Conservation (phyloP, 768 basidiomycete species). For the Termitomyces sp. region DNA sequence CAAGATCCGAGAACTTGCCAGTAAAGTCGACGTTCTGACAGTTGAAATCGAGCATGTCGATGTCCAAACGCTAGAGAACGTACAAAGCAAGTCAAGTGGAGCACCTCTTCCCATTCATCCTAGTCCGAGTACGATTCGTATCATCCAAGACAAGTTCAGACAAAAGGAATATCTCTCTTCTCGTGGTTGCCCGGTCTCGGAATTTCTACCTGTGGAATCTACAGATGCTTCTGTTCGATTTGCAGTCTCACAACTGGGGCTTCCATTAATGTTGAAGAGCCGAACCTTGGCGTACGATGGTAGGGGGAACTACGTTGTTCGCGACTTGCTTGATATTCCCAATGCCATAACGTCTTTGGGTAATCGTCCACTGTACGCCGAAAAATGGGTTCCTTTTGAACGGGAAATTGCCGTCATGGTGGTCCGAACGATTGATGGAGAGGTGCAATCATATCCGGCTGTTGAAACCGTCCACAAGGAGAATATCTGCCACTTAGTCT, state of each 20-base stretch:
- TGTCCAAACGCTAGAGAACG: conserved; percentile 60
- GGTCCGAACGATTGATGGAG: conserved; percentile 69
- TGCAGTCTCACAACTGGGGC: conserved; percentile 56
- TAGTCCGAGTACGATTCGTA: conserved; percentile 69
- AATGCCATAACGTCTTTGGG: conserved; percentile 49
- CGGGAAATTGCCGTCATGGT: conserved; percentile 98
- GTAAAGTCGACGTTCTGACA: conserved; percentile 80
- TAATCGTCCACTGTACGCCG: conserved; percentile 81
- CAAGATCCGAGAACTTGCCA: conserved; percentile 76
- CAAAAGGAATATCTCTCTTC: conserved; percentile 75
- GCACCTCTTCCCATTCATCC: conserved; percentile 57
- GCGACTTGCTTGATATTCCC: conserved; percentile 41
- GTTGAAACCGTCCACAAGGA: conserved; percentile 96
- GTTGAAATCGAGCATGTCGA: conserved; percentile 98
- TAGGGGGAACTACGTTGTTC: conserved; percentile 82
- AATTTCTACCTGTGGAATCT: conserved; percentile 56
- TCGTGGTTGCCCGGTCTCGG: conserved; percentile 47
- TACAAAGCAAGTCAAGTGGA: conserved; percentile 30
- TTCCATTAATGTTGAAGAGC: conserved; percentile 94
- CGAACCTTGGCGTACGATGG: conserved; percentile 96
- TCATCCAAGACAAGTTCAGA: conserved; percentile 84
- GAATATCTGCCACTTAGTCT: conserved; percentile 89
- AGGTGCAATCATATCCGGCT: conserved; percentile 78
- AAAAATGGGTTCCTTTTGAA: conserved; percentile 86
- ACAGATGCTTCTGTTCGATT: conserved; percentile 43